Evolutionary conservation across 2,329 filamentous ascomycete species (phyloP), one percentile per base, ranked within the genome.

Genomic region (Neodidymelliopsis sp.): DNA sequence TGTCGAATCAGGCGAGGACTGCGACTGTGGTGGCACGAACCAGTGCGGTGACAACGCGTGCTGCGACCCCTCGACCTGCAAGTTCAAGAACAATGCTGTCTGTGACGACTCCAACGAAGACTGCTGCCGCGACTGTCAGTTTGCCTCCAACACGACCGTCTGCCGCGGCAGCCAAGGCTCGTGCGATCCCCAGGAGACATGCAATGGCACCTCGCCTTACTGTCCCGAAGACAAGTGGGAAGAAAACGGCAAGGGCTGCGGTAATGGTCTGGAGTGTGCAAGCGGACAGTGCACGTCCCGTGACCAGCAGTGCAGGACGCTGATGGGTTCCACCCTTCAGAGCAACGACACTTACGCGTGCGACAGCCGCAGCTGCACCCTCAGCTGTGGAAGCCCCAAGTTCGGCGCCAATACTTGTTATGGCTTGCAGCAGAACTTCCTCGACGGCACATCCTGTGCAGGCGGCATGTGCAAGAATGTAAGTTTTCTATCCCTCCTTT

Each of bases 221-320:
- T 99, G 94, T 66, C 94, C 94, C 0, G 66, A 75, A 1, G 91
- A 99, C 70, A 61, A 78, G 40, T 88, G 84, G 59, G 79, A 85
- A 37, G 76, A 83, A 0, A 86, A 97, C 69, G 94, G 85, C 24
- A 78, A 83, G 4, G 74, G 75, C 13, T 99, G 94, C 67, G 91
- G 90, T 24, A 75, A 77, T 39, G 83, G 83, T 2, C 81, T 97
- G 23, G 76, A 83, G 23, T 99, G 94, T 69, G 91, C 94, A 22
- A 92, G 89, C 34, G 94, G 94, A 10, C 93, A 97, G 74, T 99
- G 94, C 74, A 99, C 94, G 3, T 94, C 89, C 42, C 87, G 94
- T 56, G 86, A 97, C 71, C 81, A 87, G 66, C 94, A 99, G 75
- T 99, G 94, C 77, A 86, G 87, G 72, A 88, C 85, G 9, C 80